These are phyloP conservation scores for Tripterygium wilfordii DNA, from an alignment of 177 flowering plant species.

Conservation along the genomic window DNA sequence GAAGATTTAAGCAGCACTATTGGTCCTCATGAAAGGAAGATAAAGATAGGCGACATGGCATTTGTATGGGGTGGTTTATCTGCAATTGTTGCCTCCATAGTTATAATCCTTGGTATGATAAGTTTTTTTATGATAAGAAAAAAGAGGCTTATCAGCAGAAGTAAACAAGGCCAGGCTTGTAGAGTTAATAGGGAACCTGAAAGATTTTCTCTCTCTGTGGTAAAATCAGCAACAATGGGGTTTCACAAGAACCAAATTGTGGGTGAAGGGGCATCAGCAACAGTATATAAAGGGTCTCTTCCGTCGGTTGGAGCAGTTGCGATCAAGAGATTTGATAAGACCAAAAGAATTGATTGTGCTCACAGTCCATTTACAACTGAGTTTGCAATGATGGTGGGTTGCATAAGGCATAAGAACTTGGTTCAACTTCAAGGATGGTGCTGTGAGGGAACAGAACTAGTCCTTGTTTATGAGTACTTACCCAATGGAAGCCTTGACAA, in stretches of 20 bases:
- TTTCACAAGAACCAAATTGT: conserved; percentile 43
- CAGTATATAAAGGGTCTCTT: conserved; percentile 50
- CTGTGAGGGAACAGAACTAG: conserved; percentile 49
- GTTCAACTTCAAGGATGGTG: conserved; percentile 82
- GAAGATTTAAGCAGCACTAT: conserved; percentile 10
- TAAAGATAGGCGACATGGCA: conserved; percentile 7
- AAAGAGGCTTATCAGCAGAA: conserved; percentile 2
- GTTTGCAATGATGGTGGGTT: conserved; percentile 50
- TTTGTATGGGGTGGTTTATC: conserved; percentile 39
- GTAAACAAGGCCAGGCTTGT: conserved; percentile 6
- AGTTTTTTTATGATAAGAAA: conserved; percentile 16
- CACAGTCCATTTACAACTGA: conserved; percentile 46
- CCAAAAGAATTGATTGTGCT: conserved; percentile 6
- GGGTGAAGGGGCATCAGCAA: conserved; percentile 63
- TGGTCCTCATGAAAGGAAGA: not conserved
- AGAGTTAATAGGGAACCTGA: conserved; percentile 22
- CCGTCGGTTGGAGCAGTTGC: conserved; percentile 50
- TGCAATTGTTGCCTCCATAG: conserved; percentile 15
- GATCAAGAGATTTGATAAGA: conserved; percentile 45
- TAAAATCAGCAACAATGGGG: conserved; percentile 57
- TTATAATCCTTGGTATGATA: conserved; percentile 8
- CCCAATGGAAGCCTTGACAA: conserved; percentile 60
- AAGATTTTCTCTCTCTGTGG: conserved; percentile 45
- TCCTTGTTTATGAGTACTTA: conserved; percentile 64
- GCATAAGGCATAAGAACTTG: conserved; percentile 55